These are phyloP conservation scores for Striga hermonthica DNA, from an alignment of 305 asterid genomes.

Conservation along the genomic window DNA sequence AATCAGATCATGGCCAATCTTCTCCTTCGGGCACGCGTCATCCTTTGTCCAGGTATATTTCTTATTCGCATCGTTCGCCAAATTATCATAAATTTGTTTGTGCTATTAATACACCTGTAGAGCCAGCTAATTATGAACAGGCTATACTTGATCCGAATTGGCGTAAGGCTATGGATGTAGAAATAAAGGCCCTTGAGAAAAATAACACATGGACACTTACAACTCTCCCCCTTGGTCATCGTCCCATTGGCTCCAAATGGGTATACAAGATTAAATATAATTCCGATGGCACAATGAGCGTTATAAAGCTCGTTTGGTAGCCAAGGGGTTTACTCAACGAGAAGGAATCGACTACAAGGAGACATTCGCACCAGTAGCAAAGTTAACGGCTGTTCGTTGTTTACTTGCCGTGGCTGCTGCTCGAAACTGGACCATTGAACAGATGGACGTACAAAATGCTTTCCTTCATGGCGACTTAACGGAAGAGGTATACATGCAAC, in stretches of 20 bases:
- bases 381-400: neutral
- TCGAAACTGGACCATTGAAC: neutral
- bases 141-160: neutral
- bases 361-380: neutral
- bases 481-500: neutral
- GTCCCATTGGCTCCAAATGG: neutral
- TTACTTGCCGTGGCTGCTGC: neutral
- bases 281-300: neutral
- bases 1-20: neutral
- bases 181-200: neutral
- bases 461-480: neutral
- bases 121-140: neutral
- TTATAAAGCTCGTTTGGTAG: no score
- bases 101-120: no score
- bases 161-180: neutral
- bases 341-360: conserved; percentile 7
- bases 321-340: no score
- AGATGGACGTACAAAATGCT: neutral
- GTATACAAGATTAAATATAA: neutral
- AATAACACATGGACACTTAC: conserved; percentile 2
- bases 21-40: neutral
- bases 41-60: conserved; percentile 11
- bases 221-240: neutral
- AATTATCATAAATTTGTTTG: no score
- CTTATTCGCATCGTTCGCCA: neutral